Evolutionary conservation across 2,329 filamentous ascomycete species (phyloP), one percentile per base, ranked within the genome.

Genomic region (Dactylellina cionopaga): DNA sequence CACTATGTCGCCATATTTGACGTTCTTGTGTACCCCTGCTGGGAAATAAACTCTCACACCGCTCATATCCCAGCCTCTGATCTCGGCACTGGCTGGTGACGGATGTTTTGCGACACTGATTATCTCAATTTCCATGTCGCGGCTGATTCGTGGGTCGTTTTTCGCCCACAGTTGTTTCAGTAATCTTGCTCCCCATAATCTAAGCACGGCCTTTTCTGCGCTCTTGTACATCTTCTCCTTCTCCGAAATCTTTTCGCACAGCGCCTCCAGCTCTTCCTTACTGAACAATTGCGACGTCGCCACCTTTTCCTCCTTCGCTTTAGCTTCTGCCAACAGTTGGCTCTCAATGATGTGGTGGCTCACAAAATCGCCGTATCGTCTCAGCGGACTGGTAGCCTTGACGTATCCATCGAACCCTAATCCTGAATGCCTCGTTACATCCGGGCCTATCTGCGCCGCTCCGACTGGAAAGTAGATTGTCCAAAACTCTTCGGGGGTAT

Each of bases 291-390:
- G 22, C 24, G 73, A 59, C 10, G 63, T 31, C 37, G 52, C 69
- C 31, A 72, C 68, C 9, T 56, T 58, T 27, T 74, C 65, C 43
- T 74, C 71, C 41, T 71, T 64, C 3, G 41, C 64, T 13, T 19
- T 41, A 59, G 52, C 39, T 64, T 74, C 39, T 41, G 64, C 29
- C 59, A 81, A 76, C 29, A 90, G 80, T 7, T 86, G 84, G 1
- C 84, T 85, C 76, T 89, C 84, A 73, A 90, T 85, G 78, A 90
- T 88, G 86, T 87, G 90, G 80, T 90, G 88, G 1, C 85, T 83
- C 29, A 90, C 78, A 47, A 90, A 80, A 78, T 90, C 88, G 3
- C 82, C 80, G 79, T 85, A 90, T 43, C 88, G 85, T 31, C 88
- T 86, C n/a, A 90, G 82, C 15, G 88, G 88, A 52, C 86, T 88